These are phyloP conservation scores for Mollisiaceae sp. DNA, from an alignment of 2,329 filamentous ascomycete genomes.

Conservation along the genomic window DNA sequence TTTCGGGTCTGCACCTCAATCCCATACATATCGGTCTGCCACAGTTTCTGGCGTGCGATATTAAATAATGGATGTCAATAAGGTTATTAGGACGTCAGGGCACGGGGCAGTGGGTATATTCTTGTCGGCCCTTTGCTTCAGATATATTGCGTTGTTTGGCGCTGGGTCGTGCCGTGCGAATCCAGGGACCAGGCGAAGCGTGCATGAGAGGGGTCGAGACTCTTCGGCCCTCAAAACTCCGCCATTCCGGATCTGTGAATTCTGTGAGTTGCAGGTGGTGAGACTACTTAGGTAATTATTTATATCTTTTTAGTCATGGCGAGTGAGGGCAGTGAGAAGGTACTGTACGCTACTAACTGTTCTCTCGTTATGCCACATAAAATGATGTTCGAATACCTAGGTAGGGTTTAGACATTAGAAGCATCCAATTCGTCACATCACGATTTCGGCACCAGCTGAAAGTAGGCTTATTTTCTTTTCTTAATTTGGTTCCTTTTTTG, in stretches of 20 bases:
- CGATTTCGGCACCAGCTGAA: neutral
- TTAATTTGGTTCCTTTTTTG: neutral
- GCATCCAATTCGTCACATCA: neutral
- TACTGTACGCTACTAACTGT: too few relatives aligned
- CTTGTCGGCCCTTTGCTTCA: neutral
- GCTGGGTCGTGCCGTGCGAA: neutral
- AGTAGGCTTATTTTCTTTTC: neutral
- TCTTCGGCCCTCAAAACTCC: neutral
- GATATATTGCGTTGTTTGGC: neutral
- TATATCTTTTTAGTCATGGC: neutral
- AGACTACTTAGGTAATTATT: neutral
- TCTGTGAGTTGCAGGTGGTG: neutral
- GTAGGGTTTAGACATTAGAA: neutral
- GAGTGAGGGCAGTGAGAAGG: neutral
- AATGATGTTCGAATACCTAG: neutral
- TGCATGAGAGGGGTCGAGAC: neutral
- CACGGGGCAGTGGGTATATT: neutral
- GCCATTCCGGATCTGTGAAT: neutral
- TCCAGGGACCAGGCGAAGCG: conserved; percentile 1
- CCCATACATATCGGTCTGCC: neutral
- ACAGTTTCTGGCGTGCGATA: neutral
- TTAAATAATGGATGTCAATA: neutral
- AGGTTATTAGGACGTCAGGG: neutral
- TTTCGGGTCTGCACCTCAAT: neutral
- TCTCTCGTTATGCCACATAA: neutral